phyloP scores from a whole-genome alignment of 2,329 filamentous ascomycete species.

The Elsinoe perseae region DNA sequence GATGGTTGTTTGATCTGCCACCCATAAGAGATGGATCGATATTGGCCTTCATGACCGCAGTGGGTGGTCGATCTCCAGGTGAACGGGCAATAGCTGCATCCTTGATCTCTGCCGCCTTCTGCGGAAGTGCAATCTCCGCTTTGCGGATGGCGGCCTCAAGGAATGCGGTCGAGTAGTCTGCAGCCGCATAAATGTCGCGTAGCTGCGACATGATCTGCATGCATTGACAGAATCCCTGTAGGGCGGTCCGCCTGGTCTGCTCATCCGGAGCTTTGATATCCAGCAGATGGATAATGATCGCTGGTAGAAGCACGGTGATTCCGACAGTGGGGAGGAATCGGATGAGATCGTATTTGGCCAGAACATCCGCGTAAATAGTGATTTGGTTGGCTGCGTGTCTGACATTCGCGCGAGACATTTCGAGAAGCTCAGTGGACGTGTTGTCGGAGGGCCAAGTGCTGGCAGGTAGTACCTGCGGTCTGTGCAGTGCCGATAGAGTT shows the following conservation, averaged over 20 bases:
- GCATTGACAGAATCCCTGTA: conserved; percentile 79
- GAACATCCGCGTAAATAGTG: conserved; percentile 70
- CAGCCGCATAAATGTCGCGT: conserved; percentile 81
- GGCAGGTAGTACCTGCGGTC: conserved; percentile 80
- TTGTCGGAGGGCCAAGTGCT: conserved; percentile 36
- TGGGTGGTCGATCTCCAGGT: conserved; percentile 30
- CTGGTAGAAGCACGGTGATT: conserved; percentile 82
- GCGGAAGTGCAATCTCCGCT: conserved; percentile 65
- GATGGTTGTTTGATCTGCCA: conserved; percentile 9
- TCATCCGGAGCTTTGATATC: conserved; percentile 80
- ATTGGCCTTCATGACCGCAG: conserved; percentile 9
- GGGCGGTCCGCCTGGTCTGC: conserved; percentile 61
- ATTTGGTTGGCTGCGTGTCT: conserved; percentile 78
- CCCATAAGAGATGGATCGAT: conserved; percentile 14
- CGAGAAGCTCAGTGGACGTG: conserved; percentile 62
- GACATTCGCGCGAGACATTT: conserved; percentile 74
- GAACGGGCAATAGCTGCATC: conserved; percentile 34
- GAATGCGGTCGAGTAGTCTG: conserved; percentile 93
- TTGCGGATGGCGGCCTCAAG: conserved; percentile 87
- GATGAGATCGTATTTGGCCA: conserved; percentile 66
- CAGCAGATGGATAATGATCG: conserved; percentile 87
- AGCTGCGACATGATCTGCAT: conserved; percentile 86
- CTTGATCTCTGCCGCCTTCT: conserved; percentile 27
- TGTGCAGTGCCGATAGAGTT: conserved; percentile 80
- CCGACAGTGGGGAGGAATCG: conserved; percentile 79